Evolutionary conservation across 345 rosid species (phyloP), one percentile per base, ranked within the genome.

Genomic region (Eucalyptus viminalis): DNA sequence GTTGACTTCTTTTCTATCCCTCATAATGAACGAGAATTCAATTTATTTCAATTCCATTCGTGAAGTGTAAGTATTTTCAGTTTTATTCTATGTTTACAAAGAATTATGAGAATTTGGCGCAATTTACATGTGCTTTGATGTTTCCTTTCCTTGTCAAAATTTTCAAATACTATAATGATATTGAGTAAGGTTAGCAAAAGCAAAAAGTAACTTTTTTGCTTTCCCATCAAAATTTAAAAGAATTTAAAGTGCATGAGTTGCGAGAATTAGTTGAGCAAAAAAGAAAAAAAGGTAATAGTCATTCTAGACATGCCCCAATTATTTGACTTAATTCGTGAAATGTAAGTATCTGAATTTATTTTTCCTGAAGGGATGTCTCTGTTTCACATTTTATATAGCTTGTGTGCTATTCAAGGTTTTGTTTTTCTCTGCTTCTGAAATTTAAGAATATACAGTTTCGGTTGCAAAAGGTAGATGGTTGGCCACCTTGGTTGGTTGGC

Each of bases 11-110:
- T 98, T 98, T 91, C 92, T 97, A 93, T 90, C 99, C 67, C 96
- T 98, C 29, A 91, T 96, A 43, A 88, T 97, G 87, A 96, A 95
- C 5, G 87, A 89, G 88, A 91, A 95, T 93, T 92, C 99, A n/a
- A 98, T 98, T 76, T 96, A 96, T 89, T 97, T 97, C 92, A 97
- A 97, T 94, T 98, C 99, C 88, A 94, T 97, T 85, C 91, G 99
- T 62, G 99, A 98, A 95, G 96, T 96, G 99, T 98, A 93, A 96
- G 99, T 93, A 89, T 90, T 13, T 80, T 5, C 37, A 65, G 29
- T 44, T 65, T 67, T 34, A n/a, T 43, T 27, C 58, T 49, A 31
- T 69, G 51, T 76, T 40, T 56, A 76, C 8, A 6, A 72, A 37
- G 81, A 37, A 72, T 34, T 67, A 17, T 24, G 47, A 76, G 83